Base-by-base conservation (phyloP, 495 filamentous ascomycete species). In the Aspergillus sparsus region DNA sequence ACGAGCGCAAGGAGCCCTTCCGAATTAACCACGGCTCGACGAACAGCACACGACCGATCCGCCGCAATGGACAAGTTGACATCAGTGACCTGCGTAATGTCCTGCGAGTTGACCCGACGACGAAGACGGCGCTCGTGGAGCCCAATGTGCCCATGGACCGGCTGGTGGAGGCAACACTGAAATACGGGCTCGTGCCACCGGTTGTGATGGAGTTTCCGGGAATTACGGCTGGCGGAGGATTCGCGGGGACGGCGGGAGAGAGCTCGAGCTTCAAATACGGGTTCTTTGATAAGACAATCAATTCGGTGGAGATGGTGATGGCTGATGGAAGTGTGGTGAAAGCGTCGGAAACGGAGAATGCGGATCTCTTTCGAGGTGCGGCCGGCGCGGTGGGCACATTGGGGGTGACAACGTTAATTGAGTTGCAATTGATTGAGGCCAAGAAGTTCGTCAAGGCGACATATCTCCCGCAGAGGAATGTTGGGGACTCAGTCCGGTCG, bases 1-100 rank as follows among this genome's bases (percentile, higher is more conserved):
- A 84, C 72, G 71, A 83, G 15, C 75, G 78, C 15, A 72, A 78
- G 34, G 77, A 85, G 60, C 80, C 83, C 13, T 93, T 89, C 74
- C 85, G 89, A 54, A 91, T 93, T 72, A 84, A 77, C 72, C 89
- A 92, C 78, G 89, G 90, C 58, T 85, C 85, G 0, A 92, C 89
- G 34, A 92, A 92, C 72, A 87, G 80, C 69, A 92, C 89, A 15
- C 85, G 88, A 1, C 72, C 77, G 50, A 77, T 81, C 49, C 68
- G 68, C 21, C 68, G 68, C 50, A 78, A 78, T 8, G 73, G 88
- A 46, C 83, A 90, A 66, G 72, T 65, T 53, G 70, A 67, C n/a
- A 87, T 79, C 45, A 79, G 70, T 67, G 57, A 61, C 41, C 77
- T 90, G 15, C 75, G 73, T 51, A 69, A 78, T 62, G 77, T 90